Base-by-base conservation (phyloP, 2,329 filamentous ascomycete species). In the Diaporthe humulicola region DNA sequence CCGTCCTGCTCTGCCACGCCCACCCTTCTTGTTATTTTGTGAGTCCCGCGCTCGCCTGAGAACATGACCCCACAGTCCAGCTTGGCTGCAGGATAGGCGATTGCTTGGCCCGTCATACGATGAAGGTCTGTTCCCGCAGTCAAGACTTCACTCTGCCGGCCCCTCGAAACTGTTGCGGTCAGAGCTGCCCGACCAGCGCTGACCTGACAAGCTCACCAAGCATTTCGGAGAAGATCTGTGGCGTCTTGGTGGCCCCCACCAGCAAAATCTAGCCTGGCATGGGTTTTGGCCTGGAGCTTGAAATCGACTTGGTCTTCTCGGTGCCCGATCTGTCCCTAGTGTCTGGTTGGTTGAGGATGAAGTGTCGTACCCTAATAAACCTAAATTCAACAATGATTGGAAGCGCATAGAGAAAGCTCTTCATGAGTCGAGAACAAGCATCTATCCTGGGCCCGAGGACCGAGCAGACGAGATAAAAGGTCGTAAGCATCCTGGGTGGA, bases 141-240 rank as follows among this genome's bases (percentile, higher is more conserved):
- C 42, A 67, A 52, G 45, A n/a, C 45, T 38, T 19, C 14, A 6
- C 14, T 48, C 60, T 48, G 28, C 17, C 19, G 33, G 30, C 45
- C n/a, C 64, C 45, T 38, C 48, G 45, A 67, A 40, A 52, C 45
- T 67, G 12, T 38, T 38, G 30, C 12, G 45, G 64, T 52, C 64
- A 52, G 30, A 54, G 64, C 64, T 54, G 48, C 33, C 48, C 48
- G 64, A 15, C n/a, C n/a, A 14, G 7, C 9, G 54, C 36, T 19
- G n/a, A 54, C 33, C 45, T 36, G 17, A 52, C 48, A 54, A 69
- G 64, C 64, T 69, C 64, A 69, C 48, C 64, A 69, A 69, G 64
- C 45, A 69, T 40, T 69, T 40, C 33, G n/a, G 54, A 69, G 64
- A 54, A 30, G 33, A 40, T 40, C 33, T 54, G 5, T 40, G n/a